phyloP scores from a whole-genome alignment of 2,329 filamentous ascomycete genomes.

The Calonectria naviculata region DNA sequence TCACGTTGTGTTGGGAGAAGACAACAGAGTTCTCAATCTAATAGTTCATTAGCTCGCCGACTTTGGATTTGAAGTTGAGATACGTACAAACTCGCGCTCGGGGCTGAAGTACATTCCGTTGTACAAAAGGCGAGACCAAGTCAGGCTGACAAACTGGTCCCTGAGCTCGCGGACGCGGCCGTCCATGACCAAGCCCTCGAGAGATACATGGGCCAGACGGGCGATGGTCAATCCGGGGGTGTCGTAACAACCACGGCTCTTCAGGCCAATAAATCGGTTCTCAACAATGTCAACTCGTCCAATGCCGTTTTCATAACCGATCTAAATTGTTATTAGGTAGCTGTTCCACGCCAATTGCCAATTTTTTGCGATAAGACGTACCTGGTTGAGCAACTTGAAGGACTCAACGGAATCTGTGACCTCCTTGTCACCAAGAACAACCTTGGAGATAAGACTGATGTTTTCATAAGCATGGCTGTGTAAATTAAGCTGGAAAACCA shows the following conservation, averaged over 20 bases:
- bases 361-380: neutral
- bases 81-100: slow-evolving; percentile 54
- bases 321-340: slow-evolving; percentile 35
- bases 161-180: slow-evolving; percentile 62
- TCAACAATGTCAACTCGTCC: slow-evolving; percentile 72
- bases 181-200: slow-evolving; percentile 67
- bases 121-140: slow-evolving; percentile 57
- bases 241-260: slow-evolving; percentile 52
- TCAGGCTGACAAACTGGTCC: slow-evolving; percentile 61
- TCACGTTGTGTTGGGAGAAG: slow-evolving; percentile 62
- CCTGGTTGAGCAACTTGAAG: slow-evolving; percentile 71
- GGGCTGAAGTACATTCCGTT: slow-evolving; percentile 67
- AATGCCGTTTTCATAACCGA: slow-evolving; percentile 73
- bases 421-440: slow-evolving; percentile 63
- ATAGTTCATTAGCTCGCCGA: neutral
- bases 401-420: slow-evolving; percentile 73
- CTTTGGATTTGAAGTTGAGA: neutral
- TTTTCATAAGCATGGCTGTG: neutral
- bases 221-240: slow-evolving; percentile 25
- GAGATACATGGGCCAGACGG: slow-evolving; percentile 51
- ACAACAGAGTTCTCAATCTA: slow-evolving; percentile 68
- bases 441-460: slow-evolving; percentile 61
- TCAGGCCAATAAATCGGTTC: slow-evolving; percentile 49
- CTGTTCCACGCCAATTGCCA: neutral
- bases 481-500: neutral